A percentile compares a stretch with the other conserved stretches of the same genome.
Conservation (phyloP, 202 grass and related monocot species). For the Sporobolus alterniflorus region DNA sequence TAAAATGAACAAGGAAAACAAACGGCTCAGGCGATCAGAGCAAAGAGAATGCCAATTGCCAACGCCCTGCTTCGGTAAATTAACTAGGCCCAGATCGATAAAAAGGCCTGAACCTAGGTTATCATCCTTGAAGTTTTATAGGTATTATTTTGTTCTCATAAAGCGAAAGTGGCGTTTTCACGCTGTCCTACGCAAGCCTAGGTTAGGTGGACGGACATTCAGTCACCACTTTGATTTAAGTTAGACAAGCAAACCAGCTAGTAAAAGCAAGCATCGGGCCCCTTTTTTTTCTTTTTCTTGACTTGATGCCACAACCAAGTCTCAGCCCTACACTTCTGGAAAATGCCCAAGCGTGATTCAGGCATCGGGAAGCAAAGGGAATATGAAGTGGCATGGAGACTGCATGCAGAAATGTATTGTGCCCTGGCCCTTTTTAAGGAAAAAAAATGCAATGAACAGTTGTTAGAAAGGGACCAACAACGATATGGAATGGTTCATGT, state of each 20-base stretch:
- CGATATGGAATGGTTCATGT: slow-evolving; percentile 8
- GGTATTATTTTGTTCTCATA: slow-evolving; percentile 11
- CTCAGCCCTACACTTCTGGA: slow-evolving; percentile 23
- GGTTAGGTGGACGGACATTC: slow-evolving; percentile 16
- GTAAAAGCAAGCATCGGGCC: slow-evolving; percentile 4
- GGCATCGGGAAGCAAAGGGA: slow-evolving; percentile 27
- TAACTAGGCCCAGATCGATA: background rate
- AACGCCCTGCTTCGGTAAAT: background rate
- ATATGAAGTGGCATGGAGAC: background rate
- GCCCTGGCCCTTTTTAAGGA: background rate
- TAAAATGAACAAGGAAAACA: background rate
- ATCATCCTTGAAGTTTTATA: slow-evolving; percentile 22
- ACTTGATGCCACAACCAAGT: slow-evolving; percentile 24
- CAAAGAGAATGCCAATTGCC: background rate
- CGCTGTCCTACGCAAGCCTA: slow-evolving; percentile 1
- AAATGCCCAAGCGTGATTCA: slow-evolving; percentile 23
- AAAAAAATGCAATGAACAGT: too few relatives aligned
- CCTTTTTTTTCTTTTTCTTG: too few relatives aligned
- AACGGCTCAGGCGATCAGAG: background rate
- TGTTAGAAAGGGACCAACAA: slow-evolving; percentile 14
- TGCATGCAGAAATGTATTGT: background rate
- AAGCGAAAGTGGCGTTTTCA: slow-evolving; percentile 22
- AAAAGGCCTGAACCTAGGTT: background rate
- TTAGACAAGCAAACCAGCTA: slow-evolving; percentile 30
- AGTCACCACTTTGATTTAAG: slow-evolving; percentile 28